phyloP scores from a whole-genome alignment of 768 basidiomycete species.

The Leccinum subtestaceum region DNA sequence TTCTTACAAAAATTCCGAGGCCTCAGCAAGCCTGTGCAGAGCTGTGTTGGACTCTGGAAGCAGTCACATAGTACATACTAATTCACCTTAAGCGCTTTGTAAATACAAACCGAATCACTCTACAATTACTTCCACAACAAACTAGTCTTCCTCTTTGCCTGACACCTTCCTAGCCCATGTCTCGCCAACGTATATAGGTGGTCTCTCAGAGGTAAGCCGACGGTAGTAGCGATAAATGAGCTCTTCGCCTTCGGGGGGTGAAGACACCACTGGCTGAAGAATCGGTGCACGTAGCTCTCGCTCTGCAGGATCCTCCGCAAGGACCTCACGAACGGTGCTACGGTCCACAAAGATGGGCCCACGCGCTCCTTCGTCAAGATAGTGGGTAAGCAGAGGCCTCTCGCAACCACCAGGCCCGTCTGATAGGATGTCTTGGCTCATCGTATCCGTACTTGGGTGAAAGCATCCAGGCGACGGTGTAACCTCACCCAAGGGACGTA shows the following conservation, averaged over 20 bases:
- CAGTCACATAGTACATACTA: too few species aligned
- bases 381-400: not conserved
- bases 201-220: not conserved
- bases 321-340: not conserved
- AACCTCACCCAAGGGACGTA: not conserved
- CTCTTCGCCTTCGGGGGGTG: conserved; percentile 9
- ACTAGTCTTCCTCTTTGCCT: not conserved
- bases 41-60: too few species aligned
- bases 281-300: conserved; percentile 1
- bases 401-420: not conserved
- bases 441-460: not conserved
- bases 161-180: conserved; percentile 9
- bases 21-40: too few species aligned
- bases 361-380: conserved; percentile 8
- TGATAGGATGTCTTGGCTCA: not conserved
- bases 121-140: too few species aligned
- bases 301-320: not conserved
- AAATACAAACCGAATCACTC: too few species aligned
- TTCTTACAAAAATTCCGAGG: too few species aligned
- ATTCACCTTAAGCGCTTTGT: too few species aligned
- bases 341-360: conserved; percentile 8
- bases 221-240: conserved; percentile 2
- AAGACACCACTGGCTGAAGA: not conserved
- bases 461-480: not conserved
- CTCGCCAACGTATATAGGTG: conserved; percentile 10